Base-by-base conservation (phyloP, 805 yeast genomes). In the Peterozyma xylosa region DNA sequence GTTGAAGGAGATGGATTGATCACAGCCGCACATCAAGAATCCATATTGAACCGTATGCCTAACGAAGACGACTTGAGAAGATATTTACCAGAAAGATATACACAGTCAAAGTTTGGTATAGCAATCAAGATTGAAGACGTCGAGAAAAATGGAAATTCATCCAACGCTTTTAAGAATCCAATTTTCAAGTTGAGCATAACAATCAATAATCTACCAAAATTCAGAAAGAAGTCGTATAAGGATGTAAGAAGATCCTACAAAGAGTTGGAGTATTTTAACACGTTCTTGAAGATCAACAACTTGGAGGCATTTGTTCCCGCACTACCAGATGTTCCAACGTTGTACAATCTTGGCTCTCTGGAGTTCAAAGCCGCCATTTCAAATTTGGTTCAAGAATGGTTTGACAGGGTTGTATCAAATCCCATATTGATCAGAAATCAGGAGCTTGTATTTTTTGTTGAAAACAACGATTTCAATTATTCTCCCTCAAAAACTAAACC, bases 261-360 rank as follows among this genome's bases (percentile, higher is more conserved):
- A 47, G 99, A 93, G 60, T 71, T 89, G 51, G 76, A 75, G 30
- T 76, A 80, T 47, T 77, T 93, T 54, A 86, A 86, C 62, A 79
- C 78, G 51, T 91, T 85, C 57, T 66, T 93, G 49, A 79, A 80
- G 45, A 80, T 81, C 16, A 86, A 95, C 34, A 84, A 89, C 55
- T 82, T 91, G 30, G 98, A 93, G 60, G 90, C 93, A 45, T 89
- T 91, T 63, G 89, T 93, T 3, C 97, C 98, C 0, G 80, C 95
- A 5, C 68, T 93, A 36, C 97, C 98, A 0, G 66, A 70, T 16
- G 69, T 93, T 1, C 73, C 69, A 6, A 84, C 96, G 1, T 74
- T 89, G 15, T 90, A 80, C 56, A 95, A 96, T 21, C 68, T 79
- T n/a, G 86, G 86, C 42, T 86, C 90, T 38, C 84, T 84, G 29